A percentile compares a stretch with the other conserved stretches of the same genome.
Evolutionary conservation across 495 filamentous ascomycete genomes (phyloP).

Genomic region (Neurospora sp.): DNA sequence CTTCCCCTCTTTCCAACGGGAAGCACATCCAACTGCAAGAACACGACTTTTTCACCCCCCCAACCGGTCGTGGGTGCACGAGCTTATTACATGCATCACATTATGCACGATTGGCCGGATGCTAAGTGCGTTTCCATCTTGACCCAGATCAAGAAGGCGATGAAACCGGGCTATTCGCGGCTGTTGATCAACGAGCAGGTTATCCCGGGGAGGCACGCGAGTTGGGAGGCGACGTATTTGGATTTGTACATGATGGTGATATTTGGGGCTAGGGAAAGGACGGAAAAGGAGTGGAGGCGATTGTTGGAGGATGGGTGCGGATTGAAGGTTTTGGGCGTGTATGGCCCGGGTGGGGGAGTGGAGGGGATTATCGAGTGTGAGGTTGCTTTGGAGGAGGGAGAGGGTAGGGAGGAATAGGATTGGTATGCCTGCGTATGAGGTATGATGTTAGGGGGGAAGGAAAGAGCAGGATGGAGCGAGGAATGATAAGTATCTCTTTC

Average conservation of each 20-base stretch:
- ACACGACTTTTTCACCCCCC: conserved; percentile 26
- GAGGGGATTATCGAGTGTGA: conserved; percentile 37
- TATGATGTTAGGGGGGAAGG: too few species aligned
- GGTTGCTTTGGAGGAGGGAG: background rate
- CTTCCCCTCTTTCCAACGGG: background rate
- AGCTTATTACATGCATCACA: conserved; percentile 34
- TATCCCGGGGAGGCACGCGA: conserved; percentile 30
- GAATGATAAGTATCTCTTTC: too few species aligned
- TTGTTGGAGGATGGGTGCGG: conserved; percentile 22
- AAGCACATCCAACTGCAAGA: conserved; percentile 19
- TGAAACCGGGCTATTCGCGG: conserved; percentile 35
- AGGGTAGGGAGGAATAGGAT: background rate
- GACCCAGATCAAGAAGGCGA: conserved; percentile 22
- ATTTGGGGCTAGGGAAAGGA: conserved; percentile 18
- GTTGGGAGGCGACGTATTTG: conserved; percentile 33
- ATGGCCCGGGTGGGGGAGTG: conserved; percentile 17
- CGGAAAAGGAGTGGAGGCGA: conserved; percentile 14
- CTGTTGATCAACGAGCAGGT: conserved; percentile 46
- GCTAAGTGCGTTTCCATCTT: conserved; percentile 29
- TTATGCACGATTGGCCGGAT: conserved; percentile 42
- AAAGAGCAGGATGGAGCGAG: too few species aligned
- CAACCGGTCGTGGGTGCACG: conserved; percentile 37
- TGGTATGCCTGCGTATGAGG: too few species aligned
- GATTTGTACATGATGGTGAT: conserved; percentile 20
- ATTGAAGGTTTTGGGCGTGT: conserved; percentile 29